These are phyloP conservation scores for Daldinia vernicosa DNA, from an alignment of 495 filamentous ascomycete species.

Conservation along the genomic window DNA sequence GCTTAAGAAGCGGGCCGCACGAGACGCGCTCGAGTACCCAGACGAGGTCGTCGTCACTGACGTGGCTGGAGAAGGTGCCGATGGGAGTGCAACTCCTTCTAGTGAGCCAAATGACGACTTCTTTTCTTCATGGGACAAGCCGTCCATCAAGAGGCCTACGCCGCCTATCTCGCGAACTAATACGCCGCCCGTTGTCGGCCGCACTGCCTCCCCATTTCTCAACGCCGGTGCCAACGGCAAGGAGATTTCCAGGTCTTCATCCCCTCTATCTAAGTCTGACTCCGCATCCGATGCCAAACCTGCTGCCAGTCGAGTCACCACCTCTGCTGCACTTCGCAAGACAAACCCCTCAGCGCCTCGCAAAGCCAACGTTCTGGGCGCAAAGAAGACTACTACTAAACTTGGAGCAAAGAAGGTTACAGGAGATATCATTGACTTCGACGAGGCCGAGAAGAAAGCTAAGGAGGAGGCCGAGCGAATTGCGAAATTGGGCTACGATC, in stretches of 20 bases:
- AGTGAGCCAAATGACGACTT: constrained; percentile 90
- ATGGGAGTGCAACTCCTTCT: constrained; percentile 74
- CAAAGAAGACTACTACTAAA: constrained; percentile 81
- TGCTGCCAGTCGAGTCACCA: constrained; percentile 72
- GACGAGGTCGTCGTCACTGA: constrained; percentile 88
- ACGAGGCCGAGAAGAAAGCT: constrained; percentile 94
- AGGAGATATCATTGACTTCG: constrained; percentile 87
- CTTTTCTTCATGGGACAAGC: constrained; percentile 99
- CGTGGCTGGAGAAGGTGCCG: constrained; percentile 64
- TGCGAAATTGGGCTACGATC: constrained; percentile 97
- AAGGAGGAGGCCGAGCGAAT: constrained; percentile 97
- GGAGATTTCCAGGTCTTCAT: constrained; percentile 76
- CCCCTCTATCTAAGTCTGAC: constrained; percentile 75
- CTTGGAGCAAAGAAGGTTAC: constrained; percentile 91
- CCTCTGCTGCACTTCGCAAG: constrained; percentile 80
- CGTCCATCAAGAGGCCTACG: constrained; percentile 93
- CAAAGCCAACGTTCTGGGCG: constrained; percentile 85
- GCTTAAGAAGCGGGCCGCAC: constrained; percentile 79
- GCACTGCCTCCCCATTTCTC: constrained; percentile 89
- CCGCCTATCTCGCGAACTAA: constrained; percentile 91
- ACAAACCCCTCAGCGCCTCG: constrained; percentile 68
- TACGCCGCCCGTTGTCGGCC: constrained; percentile 84
- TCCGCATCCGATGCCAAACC: constrained; percentile 52
- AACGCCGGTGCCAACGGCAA: constrained; percentile 75
- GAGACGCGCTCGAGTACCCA: constrained; percentile 86